phyloP scores from a whole-genome alignment of 768 basidiomycete genomes.

The Mycena latifolia region DNA sequence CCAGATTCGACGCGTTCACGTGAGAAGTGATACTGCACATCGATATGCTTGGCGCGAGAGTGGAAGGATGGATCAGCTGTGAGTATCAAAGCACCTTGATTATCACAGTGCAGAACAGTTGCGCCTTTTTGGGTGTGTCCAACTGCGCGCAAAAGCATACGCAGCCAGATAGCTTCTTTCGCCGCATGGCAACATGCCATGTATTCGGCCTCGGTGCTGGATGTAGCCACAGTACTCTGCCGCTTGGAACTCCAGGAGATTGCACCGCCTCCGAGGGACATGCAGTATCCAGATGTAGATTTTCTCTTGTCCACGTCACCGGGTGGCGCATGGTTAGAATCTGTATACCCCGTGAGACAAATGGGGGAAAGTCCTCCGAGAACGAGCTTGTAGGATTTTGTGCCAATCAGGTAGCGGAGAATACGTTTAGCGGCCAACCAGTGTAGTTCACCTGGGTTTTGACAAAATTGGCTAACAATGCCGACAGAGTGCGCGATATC shows the following conservation, averaged over 20 bases:
- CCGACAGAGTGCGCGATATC: constrained; percentile 36
- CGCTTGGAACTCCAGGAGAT: constrained; percentile 32
- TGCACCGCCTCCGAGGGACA: background rate
- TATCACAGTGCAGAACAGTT: constrained; percentile 39
- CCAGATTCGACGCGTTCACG: constrained; percentile 42
- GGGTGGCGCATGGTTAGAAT: constrained; percentile 14
- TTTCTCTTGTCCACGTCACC: constrained; percentile 10
- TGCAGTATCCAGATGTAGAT: constrained; percentile 10
- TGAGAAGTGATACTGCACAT: constrained; percentile 48
- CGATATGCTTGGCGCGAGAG: constrained; percentile 48
- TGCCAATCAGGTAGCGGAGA: constrained; percentile 47
- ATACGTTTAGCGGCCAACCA: constrained; percentile 48
- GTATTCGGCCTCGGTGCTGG: constrained; percentile 40
- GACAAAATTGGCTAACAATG: constrained; percentile 30
- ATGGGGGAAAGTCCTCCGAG: background rate
- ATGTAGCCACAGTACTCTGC: constrained; percentile 41
- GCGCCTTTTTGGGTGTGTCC: background rate
- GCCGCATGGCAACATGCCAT: constrained; percentile 39
- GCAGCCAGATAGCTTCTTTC: constrained; percentile 38
- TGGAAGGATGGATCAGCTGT: constrained; percentile 42
- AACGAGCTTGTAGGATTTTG: constrained; percentile 13
- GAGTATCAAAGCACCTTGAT: constrained; percentile 41
- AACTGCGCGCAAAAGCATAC: constrained; percentile 20
- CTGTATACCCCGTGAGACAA: background rate
- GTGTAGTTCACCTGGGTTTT: constrained; percentile 39